phyloP scores from a whole-genome alignment of 2,329 filamentous ascomycete species.

The Emergomyces orientalis region DNA sequence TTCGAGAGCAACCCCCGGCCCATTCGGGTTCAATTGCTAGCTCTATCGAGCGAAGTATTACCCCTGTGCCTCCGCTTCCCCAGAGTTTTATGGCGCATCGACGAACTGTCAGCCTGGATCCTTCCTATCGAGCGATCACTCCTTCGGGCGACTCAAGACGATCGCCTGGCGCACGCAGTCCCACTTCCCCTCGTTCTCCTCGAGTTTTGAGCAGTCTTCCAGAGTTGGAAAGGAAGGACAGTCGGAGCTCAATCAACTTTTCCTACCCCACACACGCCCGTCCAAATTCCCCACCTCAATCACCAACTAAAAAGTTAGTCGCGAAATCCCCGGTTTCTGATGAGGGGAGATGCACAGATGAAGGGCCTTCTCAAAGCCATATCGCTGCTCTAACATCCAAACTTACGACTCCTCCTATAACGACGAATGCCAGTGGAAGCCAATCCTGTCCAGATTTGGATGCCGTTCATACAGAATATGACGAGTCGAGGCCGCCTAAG shows the following conservation, averaged over 20 bases:
- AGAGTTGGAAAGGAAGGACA: slow-evolving; percentile 32
- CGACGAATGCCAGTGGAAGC: background rate
- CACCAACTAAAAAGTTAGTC: slow-evolving; percentile 12
- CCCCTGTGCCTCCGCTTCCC: slow-evolving; percentile 69
- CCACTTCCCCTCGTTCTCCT: slow-evolving; percentile 16
- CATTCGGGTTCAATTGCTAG: slow-evolving; percentile 36
- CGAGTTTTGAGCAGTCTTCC: slow-evolving; percentile 23
- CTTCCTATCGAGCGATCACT: slow-evolving; percentile 39
- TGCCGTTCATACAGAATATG: background rate
- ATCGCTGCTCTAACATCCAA: background rate
- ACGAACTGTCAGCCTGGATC: slow-evolving; percentile 45
- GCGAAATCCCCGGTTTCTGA: background rate
- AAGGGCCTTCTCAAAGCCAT: background rate
- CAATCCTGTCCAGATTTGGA: background rate
- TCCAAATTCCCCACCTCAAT: slow-evolving; percentile 32
- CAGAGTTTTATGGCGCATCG: slow-evolving; percentile 35
- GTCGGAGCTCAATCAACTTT: slow-evolving; percentile 41
- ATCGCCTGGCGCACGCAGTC: slow-evolving; percentile 5
- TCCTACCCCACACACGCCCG: slow-evolving; percentile 38
- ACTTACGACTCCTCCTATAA: background rate
- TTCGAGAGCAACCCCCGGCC: slow-evolving; percentile 63
- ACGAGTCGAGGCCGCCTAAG: background rate
- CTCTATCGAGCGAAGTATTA: slow-evolving; percentile 39
- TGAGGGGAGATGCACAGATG: background rate
- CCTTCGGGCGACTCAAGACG: slow-evolving; percentile 31